Evolutionary conservation across 2,329 filamentous ascomycete genomes (phyloP).

Genomic region (Colletotrichum somersetense): DNA sequence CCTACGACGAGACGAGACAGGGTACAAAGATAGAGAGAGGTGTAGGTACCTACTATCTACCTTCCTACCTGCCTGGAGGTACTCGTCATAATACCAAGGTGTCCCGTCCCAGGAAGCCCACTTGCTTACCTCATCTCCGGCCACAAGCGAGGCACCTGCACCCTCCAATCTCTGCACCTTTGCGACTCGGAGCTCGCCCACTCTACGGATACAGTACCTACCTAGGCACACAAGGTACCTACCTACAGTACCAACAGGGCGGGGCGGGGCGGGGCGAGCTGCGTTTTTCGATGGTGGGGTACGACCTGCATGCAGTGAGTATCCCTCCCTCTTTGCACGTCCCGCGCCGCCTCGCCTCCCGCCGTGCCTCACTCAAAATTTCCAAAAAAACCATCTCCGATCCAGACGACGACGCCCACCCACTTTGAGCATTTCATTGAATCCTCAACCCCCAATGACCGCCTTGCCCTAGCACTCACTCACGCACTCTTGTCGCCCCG

Average conservation of each 20-base stretch:
- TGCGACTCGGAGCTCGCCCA: neutral
- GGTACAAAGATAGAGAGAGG: no score
- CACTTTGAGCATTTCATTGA: neutral
- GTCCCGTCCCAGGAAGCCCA: neutral
- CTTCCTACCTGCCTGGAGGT: neutral
- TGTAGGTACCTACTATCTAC: no score
- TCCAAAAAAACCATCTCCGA: constrained; percentile 18
- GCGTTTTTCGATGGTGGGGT: constrained; percentile 41
- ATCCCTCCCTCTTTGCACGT: constrained; percentile 14
- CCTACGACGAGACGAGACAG: no score
- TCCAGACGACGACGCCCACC: neutral
- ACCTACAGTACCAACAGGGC: neutral
- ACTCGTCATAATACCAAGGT: no score
- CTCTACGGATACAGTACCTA: neutral
- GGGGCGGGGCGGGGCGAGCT: constrained; percentile 29
- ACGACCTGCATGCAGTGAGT: constrained; percentile 31
- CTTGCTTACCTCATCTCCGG: constrained; percentile 12
- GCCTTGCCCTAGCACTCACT: constrained; percentile 6
- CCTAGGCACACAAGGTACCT: no score
- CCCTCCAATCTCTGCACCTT: neutral
- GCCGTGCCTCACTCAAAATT: constrained; percentile 36
- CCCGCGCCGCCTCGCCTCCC: constrained; percentile 21
- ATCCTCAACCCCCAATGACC: neutral
- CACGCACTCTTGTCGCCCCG: neutral
- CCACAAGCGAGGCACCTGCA: neutral